A percentile compares a stretch with the other conserved stretches of the same genome.
Conservation (phyloP, 1,284 basidiomycete genomes). For the Cutaneotrichosporon dermatis region DNA sequence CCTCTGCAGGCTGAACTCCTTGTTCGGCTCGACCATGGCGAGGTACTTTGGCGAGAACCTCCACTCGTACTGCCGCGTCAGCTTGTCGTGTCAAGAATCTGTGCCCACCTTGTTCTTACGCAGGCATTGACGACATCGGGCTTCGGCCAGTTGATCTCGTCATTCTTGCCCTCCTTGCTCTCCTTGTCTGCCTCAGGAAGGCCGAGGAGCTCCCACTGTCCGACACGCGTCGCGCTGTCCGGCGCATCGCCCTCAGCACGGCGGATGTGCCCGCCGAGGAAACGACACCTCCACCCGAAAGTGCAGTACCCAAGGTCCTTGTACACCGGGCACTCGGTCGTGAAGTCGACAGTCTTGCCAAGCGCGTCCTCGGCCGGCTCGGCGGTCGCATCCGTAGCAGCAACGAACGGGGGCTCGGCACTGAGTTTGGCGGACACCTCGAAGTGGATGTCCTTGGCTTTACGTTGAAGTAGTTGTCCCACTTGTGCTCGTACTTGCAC, state of each 20-base stretch:
- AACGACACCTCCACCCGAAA: conserved; percentile 85
- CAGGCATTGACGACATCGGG: conserved; percentile 58
- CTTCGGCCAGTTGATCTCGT: conserved; percentile 71
- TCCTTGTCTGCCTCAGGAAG: conserved; percentile 60
- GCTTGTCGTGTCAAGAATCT: too few relatives aligned
- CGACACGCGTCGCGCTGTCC: conserved; percentile 14
- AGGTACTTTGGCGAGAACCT: conserved; percentile 65
- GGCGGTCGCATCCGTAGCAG: not conserved
- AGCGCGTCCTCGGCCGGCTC: conserved; percentile 30
- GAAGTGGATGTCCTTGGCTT: conserved; percentile 72
- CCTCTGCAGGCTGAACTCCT: conserved; percentile 40
- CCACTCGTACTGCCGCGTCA: too few relatives aligned
- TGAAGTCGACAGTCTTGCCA: conserved; percentile 30
- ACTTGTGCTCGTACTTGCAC: conserved; percentile 77
- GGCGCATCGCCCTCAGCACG: conserved; percentile 8
- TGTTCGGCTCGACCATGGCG: conserved; percentile 54
- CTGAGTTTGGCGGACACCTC: conserved; percentile 53
- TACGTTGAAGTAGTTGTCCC: conserved; percentile 65
- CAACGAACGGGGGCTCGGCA: conserved; percentile 48
- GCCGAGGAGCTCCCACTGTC: conserved; percentile 48
- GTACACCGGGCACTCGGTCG: conserved; percentile 65
- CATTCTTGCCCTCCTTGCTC: conserved; percentile 59
- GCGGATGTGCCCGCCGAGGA: conserved; percentile 69
- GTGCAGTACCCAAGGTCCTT: conserved; percentile 73
- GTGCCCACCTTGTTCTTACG: conserved; percentile 64